Evolutionary conservation across 768 basidiomycete genomes (phyloP), one percentile per base, ranked within the genome.

Genomic region (Mycena belliarum): DNA sequence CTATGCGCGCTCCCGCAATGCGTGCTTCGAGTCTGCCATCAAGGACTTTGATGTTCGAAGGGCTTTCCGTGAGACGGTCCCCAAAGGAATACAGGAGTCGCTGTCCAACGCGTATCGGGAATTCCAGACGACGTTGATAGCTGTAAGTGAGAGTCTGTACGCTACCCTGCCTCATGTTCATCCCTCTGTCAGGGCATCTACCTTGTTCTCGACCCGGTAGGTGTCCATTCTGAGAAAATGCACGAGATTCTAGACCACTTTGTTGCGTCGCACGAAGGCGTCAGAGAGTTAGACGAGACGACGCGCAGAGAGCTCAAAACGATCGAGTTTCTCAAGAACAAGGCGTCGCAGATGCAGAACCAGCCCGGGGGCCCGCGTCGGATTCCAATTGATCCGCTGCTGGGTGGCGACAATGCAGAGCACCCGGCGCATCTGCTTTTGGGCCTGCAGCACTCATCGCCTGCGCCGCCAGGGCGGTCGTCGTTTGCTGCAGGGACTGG

Each of bases 11-110:
- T 96, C 95, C 10, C 78, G 94, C 37, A 78, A 76, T 52, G 95
- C 93, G 15, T 97, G 93, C 69, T 95, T 96, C 66, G 92, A 96
- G 60, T 92, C 91, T 14, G 92, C 94, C 5, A 84, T 92, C 64
- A 87, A 86, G 67, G 94, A 96, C 70, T 95, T 90, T 68, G 80
- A 86, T 63, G 85, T 94, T 59, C 85, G 91, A 48, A 81, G 83
- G 57, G 81, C 79, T 4, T 92, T 91, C 68, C 77, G 86, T 57
- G 79, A 84, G 56, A 72, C 76, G 24, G 78, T 85, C 55, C 78
- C 85, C 0, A 82, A 81, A 65, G 88, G 88, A 66, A 82, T 82
- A 15, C 82, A 81, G 23, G 83, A 84, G 64, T 87, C 88, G 46
- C 78, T 91, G 26, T 85, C 90, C 65, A 91, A 89, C 61, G 89